Percentiles rank a stretch among this genome's conserved stretches.
Conservation (phyloP, 2,329 filamentous ascomycete genomes). For the Sarocladium kiliense region DNA sequence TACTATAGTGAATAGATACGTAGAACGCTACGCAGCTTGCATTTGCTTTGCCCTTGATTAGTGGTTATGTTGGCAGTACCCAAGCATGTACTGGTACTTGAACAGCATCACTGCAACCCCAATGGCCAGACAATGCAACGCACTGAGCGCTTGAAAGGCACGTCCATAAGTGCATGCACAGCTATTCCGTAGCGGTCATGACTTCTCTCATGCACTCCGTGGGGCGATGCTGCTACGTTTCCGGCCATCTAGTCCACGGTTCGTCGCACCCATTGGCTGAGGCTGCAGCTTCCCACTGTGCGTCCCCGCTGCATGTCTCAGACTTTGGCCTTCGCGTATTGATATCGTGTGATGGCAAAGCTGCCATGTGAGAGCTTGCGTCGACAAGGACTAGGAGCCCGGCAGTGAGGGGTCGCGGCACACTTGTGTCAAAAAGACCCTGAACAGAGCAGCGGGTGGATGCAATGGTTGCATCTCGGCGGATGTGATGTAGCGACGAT, state of each 20-base stretch:
- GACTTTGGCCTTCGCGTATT: not conserved
- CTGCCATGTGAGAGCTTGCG: not conserved
- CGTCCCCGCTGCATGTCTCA: slow-evolving; percentile 8
- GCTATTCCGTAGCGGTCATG: not conserved
- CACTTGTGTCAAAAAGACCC: not conserved
- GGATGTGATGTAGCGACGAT: not conserved
- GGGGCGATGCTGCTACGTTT: not conserved
- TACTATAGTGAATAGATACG: no score
- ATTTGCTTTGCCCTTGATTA: no score
- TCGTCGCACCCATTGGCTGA: not conserved
- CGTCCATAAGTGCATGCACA: not conserved
- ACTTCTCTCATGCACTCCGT: not conserved
- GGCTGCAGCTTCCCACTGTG: not conserved
- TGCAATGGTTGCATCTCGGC: not conserved
- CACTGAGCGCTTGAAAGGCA: not conserved
- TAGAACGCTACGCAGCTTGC: no score
- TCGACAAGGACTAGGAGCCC: not conserved
- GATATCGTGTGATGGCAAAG: not conserved
- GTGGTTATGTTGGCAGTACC: not conserved
- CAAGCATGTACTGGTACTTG: not conserved
- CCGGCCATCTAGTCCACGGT: not conserved
- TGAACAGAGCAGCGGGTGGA: not conserved
- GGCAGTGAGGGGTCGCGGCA: not conserved
- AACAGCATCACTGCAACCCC: not conserved
- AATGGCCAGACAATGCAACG: not conserved